Evolutionary conservation across 306 rosid species (phyloP).

Genomic region (Echinosophora koreensis): DNA sequence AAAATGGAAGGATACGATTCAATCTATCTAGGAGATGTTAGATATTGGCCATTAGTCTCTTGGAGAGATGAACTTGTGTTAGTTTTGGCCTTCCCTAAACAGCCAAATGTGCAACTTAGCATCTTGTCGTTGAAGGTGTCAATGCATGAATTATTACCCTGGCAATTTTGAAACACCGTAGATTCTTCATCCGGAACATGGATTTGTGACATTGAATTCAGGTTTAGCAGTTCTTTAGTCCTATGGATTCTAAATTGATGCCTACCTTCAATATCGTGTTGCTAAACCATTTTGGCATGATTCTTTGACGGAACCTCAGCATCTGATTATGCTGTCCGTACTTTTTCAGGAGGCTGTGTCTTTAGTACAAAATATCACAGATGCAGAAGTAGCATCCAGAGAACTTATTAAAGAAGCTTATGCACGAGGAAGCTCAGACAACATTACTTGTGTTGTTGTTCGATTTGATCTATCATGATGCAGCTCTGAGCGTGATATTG

Average conservation of each 20-base stretch:
- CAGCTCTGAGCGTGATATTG: not conserved
- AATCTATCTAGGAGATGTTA: not conserved
- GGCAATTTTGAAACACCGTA: not conserved
- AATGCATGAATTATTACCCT: conserved; percentile 4
- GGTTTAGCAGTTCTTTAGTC: not conserved
- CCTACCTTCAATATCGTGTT: conserved; percentile 8
- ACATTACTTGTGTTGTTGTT: conserved; percentile 87
- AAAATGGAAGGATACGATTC: not conserved
- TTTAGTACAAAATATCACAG: conserved; percentile 70
- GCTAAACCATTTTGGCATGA: not conserved
- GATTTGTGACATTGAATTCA: not conserved
- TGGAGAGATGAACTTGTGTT: not conserved
- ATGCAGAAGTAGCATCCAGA: conserved; percentile 82
- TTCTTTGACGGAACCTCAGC: conserved; percentile 21
- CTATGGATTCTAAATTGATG: not conserved
- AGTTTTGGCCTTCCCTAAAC: not conserved
- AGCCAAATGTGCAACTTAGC: not conserved
- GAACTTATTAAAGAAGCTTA: conserved; percentile 80
- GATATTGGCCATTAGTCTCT: not conserved
- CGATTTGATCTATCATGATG: conserved; percentile 73
- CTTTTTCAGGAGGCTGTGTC: conserved; percentile 79
- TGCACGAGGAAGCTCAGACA: conserved; percentile 84
- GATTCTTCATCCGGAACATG: conserved; percentile 13
- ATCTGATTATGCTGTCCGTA: conserved; percentile 35
- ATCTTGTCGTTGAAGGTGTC: not conserved